phyloP scores from a whole-genome alignment of 495 filamentous ascomycete species.

The Rusavskia elegans region DNA sequence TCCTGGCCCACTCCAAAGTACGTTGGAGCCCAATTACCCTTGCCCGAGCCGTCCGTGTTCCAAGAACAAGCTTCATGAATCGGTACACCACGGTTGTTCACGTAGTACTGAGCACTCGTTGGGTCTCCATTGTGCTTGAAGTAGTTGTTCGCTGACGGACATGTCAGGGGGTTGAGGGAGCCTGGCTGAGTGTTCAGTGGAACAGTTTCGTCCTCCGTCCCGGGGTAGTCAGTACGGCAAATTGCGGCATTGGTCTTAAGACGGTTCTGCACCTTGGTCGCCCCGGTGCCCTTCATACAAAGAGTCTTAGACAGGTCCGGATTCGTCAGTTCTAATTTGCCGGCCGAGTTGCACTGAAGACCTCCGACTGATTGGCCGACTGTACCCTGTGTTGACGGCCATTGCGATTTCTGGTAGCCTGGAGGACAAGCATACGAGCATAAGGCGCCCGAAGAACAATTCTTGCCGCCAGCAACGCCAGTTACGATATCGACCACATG shows the following conservation, averaged over 20 bases:
- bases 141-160: slow-evolving; percentile 52
- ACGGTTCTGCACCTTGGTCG: slow-evolving; percentile 59
- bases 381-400: slow-evolving; percentile 64
- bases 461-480: slow-evolving; percentile 31
- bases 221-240: slow-evolving; percentile 95
- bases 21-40: slow-evolving; percentile 83
- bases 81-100: slow-evolving; percentile 62
- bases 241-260: slow-evolving; percentile 48
- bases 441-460: slow-evolving; percentile 46
- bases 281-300: slow-evolving; percentile 57
- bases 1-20: slow-evolving; percentile 71
- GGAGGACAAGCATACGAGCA: slow-evolving; percentile 91
- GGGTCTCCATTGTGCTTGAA: slow-evolving; percentile 57
- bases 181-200: slow-evolving; percentile 48
- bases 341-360: slow-evolving; percentile 56
- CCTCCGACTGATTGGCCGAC: slow-evolving; percentile 84
- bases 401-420: slow-evolving; percentile 88
- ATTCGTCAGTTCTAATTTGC: slow-evolving; percentile 69
- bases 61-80: slow-evolving; percentile 64
- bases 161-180: slow-evolving; percentile 43
- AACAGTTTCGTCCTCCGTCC: slow-evolving; percentile 68
- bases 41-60: slow-evolving; percentile 40
- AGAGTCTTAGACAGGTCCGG: slow-evolving; percentile 44
- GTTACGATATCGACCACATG: slow-evolving; percentile 46
- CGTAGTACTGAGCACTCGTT: slow-evolving; percentile 93